Evolutionary conservation across 805 yeast species (phyloP), one percentile per base, ranked within the genome.

Genomic region (Candida corydali): DNA sequence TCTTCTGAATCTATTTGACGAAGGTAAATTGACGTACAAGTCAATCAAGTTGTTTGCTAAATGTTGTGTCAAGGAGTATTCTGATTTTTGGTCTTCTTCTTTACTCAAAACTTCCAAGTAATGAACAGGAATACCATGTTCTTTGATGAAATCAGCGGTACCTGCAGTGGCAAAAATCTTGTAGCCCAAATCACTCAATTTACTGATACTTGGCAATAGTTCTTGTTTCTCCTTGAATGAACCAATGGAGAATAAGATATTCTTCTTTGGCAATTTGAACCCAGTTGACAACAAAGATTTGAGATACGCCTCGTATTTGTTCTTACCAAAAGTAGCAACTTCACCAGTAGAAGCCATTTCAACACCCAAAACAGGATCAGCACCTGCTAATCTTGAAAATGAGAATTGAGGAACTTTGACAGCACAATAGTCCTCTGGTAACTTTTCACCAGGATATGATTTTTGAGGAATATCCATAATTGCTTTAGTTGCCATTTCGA

Each of bases 311-410:
- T 94, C 98, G 57, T 88, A 89, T 66, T 91, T 91, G 73, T 89
- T 82, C 56, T 76, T 87, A 55, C 98, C 99, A 58, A 93, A 91
- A 45, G 94, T 78, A 34, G 99, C 98, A 58, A 93, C 85, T 69
- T 93, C 98, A 63, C 98, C 98, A 34, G 98, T 93, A 10, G 98
- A 89, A 6, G 98, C 82, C 98, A 93, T 93, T 70, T 93, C 98
- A 49, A 93, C 98, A 47, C 98, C 98, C 57, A 93, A 74, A 74
- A 86, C 88, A 46, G 98, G 98, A 64, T 93, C 98, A 35, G 98
- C 98, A 49, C 98, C 98, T 16, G 98, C 97, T 56, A 93, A 75
- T 70, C 98, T 82, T 29, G 98, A 89, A 73, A 93, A 93, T 4
- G 98, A 91, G 66, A 93, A 93, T 70, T 93, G 98, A 31, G 98